These are phyloP conservation scores for Sugiyamaella chiloensis DNA, from an alignment of 805 yeast species.

Conservation along the genomic window DNA sequence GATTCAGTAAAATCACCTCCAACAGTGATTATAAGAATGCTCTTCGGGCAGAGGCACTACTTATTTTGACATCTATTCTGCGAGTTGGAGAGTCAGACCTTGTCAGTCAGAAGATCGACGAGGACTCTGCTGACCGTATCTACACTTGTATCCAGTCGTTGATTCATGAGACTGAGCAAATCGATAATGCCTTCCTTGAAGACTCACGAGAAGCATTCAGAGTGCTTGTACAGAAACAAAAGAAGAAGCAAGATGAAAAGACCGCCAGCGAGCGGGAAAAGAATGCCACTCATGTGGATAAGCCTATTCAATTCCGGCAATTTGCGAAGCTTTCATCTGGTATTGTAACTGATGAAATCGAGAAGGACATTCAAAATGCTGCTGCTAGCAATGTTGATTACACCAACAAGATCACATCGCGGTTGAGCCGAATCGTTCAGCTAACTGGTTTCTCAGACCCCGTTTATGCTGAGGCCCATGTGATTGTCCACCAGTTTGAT, in stretches of 20 bases:
- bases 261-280: conserved; percentile 57
- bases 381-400: conserved; percentile 47
- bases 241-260: conserved; percentile 52
- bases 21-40: conserved; percentile 64
- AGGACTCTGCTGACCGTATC: conserved; percentile 94
- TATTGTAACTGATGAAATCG: conserved; percentile 43
- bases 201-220: conserved; percentile 85
- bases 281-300: conserved; percentile 75
- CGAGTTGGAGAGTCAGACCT: conserved; percentile 77
- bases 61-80: conserved; percentile 85
- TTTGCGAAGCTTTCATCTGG: conserved; percentile 49
- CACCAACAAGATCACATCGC: conserved; percentile 51
- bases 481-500: conserved; percentile 94
- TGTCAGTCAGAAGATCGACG: conserved; percentile 78
- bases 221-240: conserved; percentile 60
- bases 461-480: conserved; percentile 95
- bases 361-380: conserved; percentile 54
- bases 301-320: conserved; percentile 74
- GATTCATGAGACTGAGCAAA: conserved; percentile 45
- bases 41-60: conserved; percentile 88
- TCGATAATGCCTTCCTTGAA: conserved; percentile 71
- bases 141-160: conserved; percentile 80
- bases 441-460: conserved; percentile 98
- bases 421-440: conserved; percentile 83
- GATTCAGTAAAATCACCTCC: conserved; percentile 58